Evolutionary conservation across 2,329 filamentous ascomycete species (phyloP).

Genomic region (Ophiocordyceps camponoti-saundersi): DNA sequence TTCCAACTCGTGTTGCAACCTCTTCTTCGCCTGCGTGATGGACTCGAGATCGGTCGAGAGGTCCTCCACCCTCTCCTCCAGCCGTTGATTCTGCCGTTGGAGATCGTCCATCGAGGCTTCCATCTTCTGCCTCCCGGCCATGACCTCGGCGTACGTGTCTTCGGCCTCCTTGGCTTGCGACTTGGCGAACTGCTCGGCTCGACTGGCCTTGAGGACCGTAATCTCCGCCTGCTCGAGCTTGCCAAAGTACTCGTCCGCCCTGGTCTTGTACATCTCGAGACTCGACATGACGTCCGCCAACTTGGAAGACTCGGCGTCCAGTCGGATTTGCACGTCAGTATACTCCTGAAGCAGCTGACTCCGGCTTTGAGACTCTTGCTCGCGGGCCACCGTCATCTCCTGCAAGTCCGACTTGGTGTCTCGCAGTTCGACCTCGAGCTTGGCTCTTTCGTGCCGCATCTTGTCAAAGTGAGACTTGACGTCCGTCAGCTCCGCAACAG

Average conservation of each 20-base stretch:
- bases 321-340: slow-evolving; percentile 78
- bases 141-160: slow-evolving; percentile 74
- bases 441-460: slow-evolving; percentile 63
- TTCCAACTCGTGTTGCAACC: slow-evolving; percentile 90
- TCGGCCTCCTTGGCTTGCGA: slow-evolving; percentile 80
- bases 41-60: slow-evolving; percentile 76
- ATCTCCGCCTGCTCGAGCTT: slow-evolving; percentile 97
- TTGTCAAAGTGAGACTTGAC: slow-evolving; percentile 78
- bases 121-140: slow-evolving; percentile 84
- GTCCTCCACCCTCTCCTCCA: slow-evolving; percentile 85
- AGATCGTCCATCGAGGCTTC: slow-evolving; percentile 77
- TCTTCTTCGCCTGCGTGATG: slow-evolving; percentile 76
- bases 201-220: slow-evolving; percentile 75
- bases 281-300: slow-evolving; percentile 70
- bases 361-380: slow-evolving; percentile 77
- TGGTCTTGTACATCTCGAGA: slow-evolving; percentile 74
- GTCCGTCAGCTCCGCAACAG: slow-evolving; percentile 69
- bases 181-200: slow-evolving; percentile 89
- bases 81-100: slow-evolving; percentile 73
- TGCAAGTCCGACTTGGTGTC: slow-evolving; percentile 71
- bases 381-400: slow-evolving; percentile 60
- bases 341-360: slow-evolving; percentile 83
- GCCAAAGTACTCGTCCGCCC: slow-evolving; percentile 90
- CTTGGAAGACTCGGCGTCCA: slow-evolving; percentile 78
- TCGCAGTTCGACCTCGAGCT: slow-evolving; percentile 71